Conservation (phyloP, 352 stramenopile species). For the Globisporangium rhizosaccharum region DNA sequence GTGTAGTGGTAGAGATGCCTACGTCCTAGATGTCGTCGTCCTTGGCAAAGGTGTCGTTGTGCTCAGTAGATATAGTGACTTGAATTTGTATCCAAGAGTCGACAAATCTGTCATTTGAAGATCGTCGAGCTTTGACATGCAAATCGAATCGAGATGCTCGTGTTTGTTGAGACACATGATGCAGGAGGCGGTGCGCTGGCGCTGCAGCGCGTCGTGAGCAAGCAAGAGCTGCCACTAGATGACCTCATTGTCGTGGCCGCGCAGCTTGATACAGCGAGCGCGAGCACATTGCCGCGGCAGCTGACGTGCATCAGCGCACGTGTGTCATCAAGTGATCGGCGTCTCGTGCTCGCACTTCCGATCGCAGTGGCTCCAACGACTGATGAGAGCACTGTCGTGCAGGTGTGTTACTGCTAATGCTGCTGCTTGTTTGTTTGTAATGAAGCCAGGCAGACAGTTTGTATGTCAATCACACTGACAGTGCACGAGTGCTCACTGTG, state of each 20-base stretch:
- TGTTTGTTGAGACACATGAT: slow-evolving; percentile 22
- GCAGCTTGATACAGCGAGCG: neutral
- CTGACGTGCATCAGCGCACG: slow-evolving; percentile 56
- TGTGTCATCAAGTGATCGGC: slow-evolving; percentile 36
- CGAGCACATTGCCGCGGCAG: slow-evolving; percentile 21
- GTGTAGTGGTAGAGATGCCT: too few species aligned
- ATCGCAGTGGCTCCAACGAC: slow-evolving; percentile 13
- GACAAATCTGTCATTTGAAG: neutral
- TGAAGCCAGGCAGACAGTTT: neutral
- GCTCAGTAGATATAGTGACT: too few species aligned
- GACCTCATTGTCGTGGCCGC: slow-evolving; percentile 52
- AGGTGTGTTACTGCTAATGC: slow-evolving; percentile 8
- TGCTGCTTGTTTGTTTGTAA: too few species aligned
- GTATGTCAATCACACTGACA: neutral
- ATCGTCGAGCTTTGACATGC: neutral
- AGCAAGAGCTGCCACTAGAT: slow-evolving; percentile 49
- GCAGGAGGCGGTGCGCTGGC: slow-evolving; percentile 12
- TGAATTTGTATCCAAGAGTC: too few species aligned
- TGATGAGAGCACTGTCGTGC: neutral
- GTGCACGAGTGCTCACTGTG: neutral
- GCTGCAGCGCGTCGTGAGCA: slow-evolving; percentile 33
- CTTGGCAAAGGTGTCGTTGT: too few species aligned
- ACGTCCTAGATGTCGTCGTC: too few species aligned
- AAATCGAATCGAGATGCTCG: slow-evolving; percentile 25
- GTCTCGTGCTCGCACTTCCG: slow-evolving; percentile 42